Conservation (phyloP, 495 filamentous ascomycete species). For the Trichoderma gamsii region DNA sequence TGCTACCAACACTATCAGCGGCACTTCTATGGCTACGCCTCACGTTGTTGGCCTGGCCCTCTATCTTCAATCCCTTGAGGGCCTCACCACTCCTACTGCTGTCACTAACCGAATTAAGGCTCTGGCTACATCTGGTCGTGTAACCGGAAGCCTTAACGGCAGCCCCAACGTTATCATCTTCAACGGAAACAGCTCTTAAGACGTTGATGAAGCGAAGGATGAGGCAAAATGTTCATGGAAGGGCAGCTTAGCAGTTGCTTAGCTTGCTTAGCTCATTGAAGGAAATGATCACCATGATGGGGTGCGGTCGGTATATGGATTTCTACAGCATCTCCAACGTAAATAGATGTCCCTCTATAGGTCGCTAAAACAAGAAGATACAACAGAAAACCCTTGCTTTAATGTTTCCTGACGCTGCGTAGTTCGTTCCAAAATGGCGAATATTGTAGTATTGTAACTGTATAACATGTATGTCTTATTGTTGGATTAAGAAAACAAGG, state of each 20-base stretch:
- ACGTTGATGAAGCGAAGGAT: not conserved
- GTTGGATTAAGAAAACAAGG: too few relatives aligned
- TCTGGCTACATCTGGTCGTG: conserved; percentile 32
- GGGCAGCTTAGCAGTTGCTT: not conserved
- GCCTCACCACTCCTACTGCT: conserved; percentile 33
- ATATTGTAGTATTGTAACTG: too few relatives aligned
- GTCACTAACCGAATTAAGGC: conserved; percentile 50
- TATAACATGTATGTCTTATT: too few relatives aligned
- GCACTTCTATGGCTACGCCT: conserved; percentile 53
- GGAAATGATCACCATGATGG: not conserved
- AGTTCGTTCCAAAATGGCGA: too few relatives aligned
- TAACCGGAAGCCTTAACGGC: conserved; percentile 28
- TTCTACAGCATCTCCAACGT: not conserved
- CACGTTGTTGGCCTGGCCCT: conserved; percentile 47
- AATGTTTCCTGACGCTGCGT: too few relatives aligned
- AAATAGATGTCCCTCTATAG: not conserved
- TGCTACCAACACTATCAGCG: conserved; percentile 49
- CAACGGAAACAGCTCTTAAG: conserved; percentile 39
- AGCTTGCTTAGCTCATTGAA: not conserved
- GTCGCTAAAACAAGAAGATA: too few relatives aligned
- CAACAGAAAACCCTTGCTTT: too few relatives aligned
- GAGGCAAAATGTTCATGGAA: not conserved
- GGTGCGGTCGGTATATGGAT: not conserved
- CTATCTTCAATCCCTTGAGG: conserved; percentile 12
- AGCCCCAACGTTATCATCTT: conserved; percentile 38